Evolutionary conservation across 2,329 filamentous ascomycete genomes (phyloP), one percentile per base, ranked within the genome.

Genomic region (Cadophora malorum): DNA sequence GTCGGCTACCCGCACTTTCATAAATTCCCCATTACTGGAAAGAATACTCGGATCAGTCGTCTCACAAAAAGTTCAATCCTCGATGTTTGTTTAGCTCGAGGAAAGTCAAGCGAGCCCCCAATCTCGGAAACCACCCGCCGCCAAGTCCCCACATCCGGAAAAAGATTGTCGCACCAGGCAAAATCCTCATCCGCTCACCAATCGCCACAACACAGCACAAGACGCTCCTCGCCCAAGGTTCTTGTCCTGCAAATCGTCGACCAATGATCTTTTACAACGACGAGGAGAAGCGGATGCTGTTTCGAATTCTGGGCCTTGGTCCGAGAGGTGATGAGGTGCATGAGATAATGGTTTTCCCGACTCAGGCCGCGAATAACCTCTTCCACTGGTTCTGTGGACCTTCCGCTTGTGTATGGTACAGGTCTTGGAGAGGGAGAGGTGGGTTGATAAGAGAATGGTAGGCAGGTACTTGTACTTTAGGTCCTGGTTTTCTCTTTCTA

Each of bases 291-390:
- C 38, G 58, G 38, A 60, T 28, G 35, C 16, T 21, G 58, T 45
- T 60, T 60, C 7, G 9, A 19, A 31, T 28, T 47, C 35, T 60
- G 38, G 58, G 58, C 16, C 58, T 45, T 28, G 35, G 41, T 47
- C 23, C 23, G 25, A 49, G 45, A 49, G 45, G 1, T 8, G 3
- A 31, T 45, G 58, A 47, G 16, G 25, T 47, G 56, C 9, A 41
- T 19, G 45, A 49, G 33, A 28, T 53, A 45, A 41, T 25, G 14
- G 21, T 45, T 59, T 59, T 14, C n/a, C 35, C 45, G 49, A 47
- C 16, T 23, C 60, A 58, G 41, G 63, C 67, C 67, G 67, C 50
- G 60, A 64, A 66, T 69, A 69, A 58, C 59, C 67, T 69, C 67
- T 66, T 69, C 65, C 65, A 66, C 35, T 14, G 25, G 5, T 2